Conservation (phyloP, 2,329 filamentous ascomycete species). For the Arthroderma uncinatum region DNA sequence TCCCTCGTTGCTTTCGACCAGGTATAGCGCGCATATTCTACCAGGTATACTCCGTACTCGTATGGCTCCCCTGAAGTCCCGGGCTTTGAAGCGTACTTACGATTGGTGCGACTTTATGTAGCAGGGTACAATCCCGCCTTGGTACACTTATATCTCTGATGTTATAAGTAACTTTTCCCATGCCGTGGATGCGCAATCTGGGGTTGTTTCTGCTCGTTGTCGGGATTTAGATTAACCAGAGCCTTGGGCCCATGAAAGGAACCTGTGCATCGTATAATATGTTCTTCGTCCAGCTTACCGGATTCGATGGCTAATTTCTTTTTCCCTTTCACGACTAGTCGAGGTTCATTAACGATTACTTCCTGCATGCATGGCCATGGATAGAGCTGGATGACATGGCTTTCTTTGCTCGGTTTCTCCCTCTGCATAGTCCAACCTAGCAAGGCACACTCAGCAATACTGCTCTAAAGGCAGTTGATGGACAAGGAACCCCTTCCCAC, state of each 20-base stretch:
- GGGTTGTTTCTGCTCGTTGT: neutral
- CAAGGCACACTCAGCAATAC: neutral
- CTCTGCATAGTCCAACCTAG: neutral
- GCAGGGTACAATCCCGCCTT: neutral
- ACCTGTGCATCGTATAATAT: neutral
- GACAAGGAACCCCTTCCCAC: neutral
- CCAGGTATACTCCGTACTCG: neutral
- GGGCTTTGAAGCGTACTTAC: neutral
- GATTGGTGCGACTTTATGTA: neutral
- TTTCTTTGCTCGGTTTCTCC: neutral
- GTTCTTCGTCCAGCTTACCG: neutral
- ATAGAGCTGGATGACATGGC: neutral
- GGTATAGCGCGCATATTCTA: neutral
- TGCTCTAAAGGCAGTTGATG: neutral
- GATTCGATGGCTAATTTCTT: neutral
- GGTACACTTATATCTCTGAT: neutral
- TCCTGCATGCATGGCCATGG: neutral
- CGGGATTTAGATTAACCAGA: slow-evolving; percentile 5
- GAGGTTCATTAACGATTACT: neutral
- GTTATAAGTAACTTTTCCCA: neutral
- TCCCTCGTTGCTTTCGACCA: no score
- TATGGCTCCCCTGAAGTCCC: neutral
- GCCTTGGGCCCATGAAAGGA: slow-evolving; percentile 1
- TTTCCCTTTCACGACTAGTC: neutral
- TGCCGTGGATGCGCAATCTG: neutral